Percentiles rank a stretch among this genome's conserved stretches.
Evolutionary conservation across 2,329 filamentous ascomycete genomes (phyloP).

Genomic region (Aureobasidium musti): DNA sequence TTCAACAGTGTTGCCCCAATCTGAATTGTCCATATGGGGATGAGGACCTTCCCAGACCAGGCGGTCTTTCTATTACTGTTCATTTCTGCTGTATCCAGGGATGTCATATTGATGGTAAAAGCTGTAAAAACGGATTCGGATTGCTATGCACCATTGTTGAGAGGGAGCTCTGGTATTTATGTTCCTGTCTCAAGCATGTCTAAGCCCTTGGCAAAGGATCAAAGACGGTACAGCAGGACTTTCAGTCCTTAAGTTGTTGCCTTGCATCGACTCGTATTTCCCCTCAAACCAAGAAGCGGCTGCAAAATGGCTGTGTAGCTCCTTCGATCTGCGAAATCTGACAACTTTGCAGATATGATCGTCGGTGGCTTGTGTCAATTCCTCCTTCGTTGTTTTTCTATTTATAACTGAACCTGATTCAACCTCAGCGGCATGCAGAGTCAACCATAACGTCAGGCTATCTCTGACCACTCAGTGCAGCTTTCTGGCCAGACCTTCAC

Average conservation of each 20-base stretch:
- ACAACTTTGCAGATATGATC: neutral
- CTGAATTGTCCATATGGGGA: constrained; percentile 1
- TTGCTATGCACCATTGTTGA: neutral
- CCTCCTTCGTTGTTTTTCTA: neutral
- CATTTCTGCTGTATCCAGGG: neutral
- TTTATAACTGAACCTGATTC: neutral
- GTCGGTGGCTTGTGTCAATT: neutral
- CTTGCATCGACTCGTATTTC: neutral
- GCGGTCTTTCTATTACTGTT: neutral
- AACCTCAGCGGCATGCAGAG: neutral
- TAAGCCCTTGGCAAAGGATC: neutral
- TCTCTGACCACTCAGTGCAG: neutral
- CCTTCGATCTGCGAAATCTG: neutral
- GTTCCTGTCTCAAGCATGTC: neutral
- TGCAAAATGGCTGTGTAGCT: neutral
- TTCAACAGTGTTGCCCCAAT: neutral
- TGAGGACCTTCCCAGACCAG: constrained; percentile 13
- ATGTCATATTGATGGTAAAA: neutral
- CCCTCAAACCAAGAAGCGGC: neutral
- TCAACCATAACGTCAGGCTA: neutral
- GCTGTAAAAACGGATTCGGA: too few species aligned
- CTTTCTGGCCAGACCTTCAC: neutral
- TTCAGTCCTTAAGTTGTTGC: neutral
- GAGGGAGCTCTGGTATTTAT: neutral
- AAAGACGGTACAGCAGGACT: neutral